Conservation (phyloP, 2,329 filamentous ascomycete genomes). For the Ilyonectria robusta region DNA sequence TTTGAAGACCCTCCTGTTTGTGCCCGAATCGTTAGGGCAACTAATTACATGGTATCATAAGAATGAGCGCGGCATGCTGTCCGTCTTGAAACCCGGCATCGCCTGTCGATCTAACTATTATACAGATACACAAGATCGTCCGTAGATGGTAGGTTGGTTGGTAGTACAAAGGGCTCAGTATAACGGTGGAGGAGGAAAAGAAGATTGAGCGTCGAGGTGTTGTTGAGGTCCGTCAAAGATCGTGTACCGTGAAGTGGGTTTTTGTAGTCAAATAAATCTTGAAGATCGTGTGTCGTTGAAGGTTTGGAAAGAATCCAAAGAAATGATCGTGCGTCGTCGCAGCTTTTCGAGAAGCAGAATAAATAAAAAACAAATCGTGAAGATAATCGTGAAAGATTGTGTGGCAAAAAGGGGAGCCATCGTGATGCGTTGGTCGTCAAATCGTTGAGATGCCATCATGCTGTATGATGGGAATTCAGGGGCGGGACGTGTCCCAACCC, state of each 20-base stretch:
- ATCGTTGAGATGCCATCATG: slow-evolving; percentile 45
- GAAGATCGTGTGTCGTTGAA: slow-evolving; percentile 44
- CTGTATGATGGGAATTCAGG: slow-evolving; percentile 30
- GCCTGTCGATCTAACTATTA: slow-evolving; percentile 38
- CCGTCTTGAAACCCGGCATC: slow-evolving; percentile 27
- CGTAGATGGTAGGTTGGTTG: slow-evolving; percentile 27
- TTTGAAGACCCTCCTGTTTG: slow-evolving; percentile 22
- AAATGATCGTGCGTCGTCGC: slow-evolving; percentile 24
- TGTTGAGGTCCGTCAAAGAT: slow-evolving; percentile 31
- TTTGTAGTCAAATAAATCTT: slow-evolving; percentile 31
- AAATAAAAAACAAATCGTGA: slow-evolving; percentile 19
- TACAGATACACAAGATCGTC: slow-evolving; percentile 38
- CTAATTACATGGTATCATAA: slow-evolving; percentile 48
- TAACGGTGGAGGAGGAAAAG: slow-evolving; percentile 1
- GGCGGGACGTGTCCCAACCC: slow-evolving; percentile 17
- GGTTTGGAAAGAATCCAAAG: slow-evolving; percentile 6
- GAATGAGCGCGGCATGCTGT: slow-evolving; percentile 40
- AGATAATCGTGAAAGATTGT: slow-evolving; percentile 21
- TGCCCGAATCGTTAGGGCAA: slow-evolving; percentile 25
- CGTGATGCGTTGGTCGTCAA: slow-evolving; percentile 44
- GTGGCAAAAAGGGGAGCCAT: slow-evolving; percentile 27
- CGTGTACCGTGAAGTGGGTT: slow-evolving; percentile 40
- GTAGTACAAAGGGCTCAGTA: slow-evolving; percentile 34
- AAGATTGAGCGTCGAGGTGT: slow-evolving; percentile 19
- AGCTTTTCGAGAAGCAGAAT: slow-evolving; percentile 16